phyloP scores from a whole-genome alignment of 1,284 basidiomycete genomes.

The Marasmius sp. region DNA sequence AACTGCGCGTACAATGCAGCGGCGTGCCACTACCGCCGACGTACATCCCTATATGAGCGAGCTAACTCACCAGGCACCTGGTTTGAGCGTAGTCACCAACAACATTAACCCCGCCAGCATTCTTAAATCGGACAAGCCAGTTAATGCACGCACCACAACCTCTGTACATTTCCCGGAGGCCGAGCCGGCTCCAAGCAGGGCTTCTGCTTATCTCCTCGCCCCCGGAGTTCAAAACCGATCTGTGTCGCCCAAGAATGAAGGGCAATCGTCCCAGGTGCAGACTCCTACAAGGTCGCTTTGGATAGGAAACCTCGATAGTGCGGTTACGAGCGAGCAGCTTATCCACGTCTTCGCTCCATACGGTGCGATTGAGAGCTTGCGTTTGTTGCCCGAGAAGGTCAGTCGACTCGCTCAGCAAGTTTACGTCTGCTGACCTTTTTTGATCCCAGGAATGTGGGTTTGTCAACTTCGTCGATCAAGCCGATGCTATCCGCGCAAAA shows the following conservation, averaged over 20 bases:
- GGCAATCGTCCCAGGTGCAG: constrained; percentile 69
- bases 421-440: constrained; percentile 4
- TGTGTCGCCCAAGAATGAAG: constrained; percentile 77
- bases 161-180: constrained; percentile 71
- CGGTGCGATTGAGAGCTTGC: constrained; percentile 93
- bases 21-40: constrained; percentile 62
- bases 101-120: constrained; percentile 49
- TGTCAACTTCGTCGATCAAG: constrained; percentile 95
- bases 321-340: constrained; percentile 91
- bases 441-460: constrained; percentile 88
- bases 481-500: constrained; percentile 92
- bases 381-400: constrained; percentile 95
- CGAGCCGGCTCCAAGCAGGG: constrained; percentile 51
- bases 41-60: constrained; percentile 62
- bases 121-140: constrained; percentile 56
- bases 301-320: constrained; percentile 96
- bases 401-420: constrained; percentile 19
- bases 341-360: constrained; percentile 95
- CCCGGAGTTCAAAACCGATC: constrained; percentile 66
- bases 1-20: constrained; percentile 55
- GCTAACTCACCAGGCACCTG: constrained; percentile 37
- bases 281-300: constrained; percentile 94
- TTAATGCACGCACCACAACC: constrained; percentile 43
- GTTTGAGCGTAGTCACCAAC: constrained; percentile 43
- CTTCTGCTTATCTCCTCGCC: constrained; percentile 67